Evolutionary conservation across 2,329 filamentous ascomycete genomes (phyloP).

Genomic region (Helminthosporium solani): DNA sequence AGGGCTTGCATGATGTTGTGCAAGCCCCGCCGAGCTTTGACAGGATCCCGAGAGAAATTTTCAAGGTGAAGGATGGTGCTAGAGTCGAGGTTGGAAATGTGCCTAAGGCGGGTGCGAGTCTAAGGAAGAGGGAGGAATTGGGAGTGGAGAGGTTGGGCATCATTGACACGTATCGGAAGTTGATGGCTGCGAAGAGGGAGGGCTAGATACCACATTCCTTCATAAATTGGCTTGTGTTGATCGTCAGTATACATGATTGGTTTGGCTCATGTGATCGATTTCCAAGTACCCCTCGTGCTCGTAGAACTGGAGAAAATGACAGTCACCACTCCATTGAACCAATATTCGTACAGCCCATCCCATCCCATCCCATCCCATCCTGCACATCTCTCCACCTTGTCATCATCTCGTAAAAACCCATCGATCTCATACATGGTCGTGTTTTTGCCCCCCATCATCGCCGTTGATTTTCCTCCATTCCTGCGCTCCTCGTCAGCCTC

Average conservation of each 20-base stretch:
- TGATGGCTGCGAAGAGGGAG: slow-evolving; percentile 55
- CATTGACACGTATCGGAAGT: slow-evolving; percentile 70
- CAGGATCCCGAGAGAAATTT: slow-evolving; percentile 61
- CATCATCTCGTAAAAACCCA: no score
- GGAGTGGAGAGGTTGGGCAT: slow-evolving; percentile 67
- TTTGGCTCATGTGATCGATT: no score
- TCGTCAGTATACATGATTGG: background rate
- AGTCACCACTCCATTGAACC: no score
- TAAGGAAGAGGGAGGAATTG: slow-evolving; percentile 71
- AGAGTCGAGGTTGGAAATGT: slow-evolving; percentile 68
- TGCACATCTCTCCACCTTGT: no score
- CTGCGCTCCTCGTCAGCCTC: no score
- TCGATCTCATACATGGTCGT: no score
- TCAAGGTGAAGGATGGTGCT: slow-evolving; percentile 65
- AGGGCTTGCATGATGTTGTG: slow-evolving; percentile 60
- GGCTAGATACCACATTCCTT: background rate
- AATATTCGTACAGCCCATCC: no score
- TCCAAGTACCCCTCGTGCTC: no score
- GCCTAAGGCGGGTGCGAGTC: slow-evolving; percentile 67
- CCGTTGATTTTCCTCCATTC: no score
- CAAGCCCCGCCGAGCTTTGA: slow-evolving; percentile 74
- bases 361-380: no score
- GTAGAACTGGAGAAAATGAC: no score
- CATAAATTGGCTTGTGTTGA: background rate
- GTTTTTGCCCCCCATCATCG: no score